These are phyloP conservation scores for Suillus discolor DNA, from an alignment of 768 basidiomycete species.

Conservation along the genomic window DNA sequence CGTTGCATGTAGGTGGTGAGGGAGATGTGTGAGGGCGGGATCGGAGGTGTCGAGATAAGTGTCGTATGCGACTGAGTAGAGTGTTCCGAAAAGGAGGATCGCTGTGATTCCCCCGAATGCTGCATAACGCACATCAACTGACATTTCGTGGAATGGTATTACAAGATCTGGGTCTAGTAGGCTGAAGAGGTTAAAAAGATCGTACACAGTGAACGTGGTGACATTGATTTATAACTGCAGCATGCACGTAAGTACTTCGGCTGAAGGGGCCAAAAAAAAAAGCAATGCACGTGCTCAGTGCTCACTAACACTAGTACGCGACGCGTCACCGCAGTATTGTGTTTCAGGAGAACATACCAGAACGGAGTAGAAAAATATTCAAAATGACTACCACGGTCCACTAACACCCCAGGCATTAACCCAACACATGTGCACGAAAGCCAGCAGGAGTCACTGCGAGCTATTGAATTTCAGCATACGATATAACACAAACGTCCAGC, in stretches of 20 bases:
- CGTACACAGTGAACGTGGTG: not conserved
- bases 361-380: too few relatives aligned
- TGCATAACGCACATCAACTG: constrained; percentile 23
- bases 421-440: too few relatives aligned
- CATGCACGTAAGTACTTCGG: not conserved
- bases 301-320: too few relatives aligned
- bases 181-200: not conserved
- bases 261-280: not conserved
- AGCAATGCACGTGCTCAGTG: too few relatives aligned
- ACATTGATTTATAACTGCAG: not conserved
- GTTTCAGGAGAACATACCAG: too few relatives aligned
- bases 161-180: not conserved
- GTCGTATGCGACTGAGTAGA: constrained; percentile 60
- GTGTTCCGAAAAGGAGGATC: constrained; percentile 60
- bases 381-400: too few relatives aligned
- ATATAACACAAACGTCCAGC: too few relatives aligned
- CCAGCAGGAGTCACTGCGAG: too few relatives aligned
- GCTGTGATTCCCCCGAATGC: constrained; percentile 45
- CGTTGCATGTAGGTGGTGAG: constrained; percentile 63
- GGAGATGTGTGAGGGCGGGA: constrained; percentile 65
- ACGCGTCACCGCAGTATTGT: too few relatives aligned
- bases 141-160: not conserved
- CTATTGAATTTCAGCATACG: too few relatives aligned
- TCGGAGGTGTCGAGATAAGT: constrained; percentile 89
- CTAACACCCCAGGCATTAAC: too few relatives aligned